phyloP scores from a whole-genome alignment of 108 stramenopile species.

The Cyclostephanos tholiformis region DNA sequence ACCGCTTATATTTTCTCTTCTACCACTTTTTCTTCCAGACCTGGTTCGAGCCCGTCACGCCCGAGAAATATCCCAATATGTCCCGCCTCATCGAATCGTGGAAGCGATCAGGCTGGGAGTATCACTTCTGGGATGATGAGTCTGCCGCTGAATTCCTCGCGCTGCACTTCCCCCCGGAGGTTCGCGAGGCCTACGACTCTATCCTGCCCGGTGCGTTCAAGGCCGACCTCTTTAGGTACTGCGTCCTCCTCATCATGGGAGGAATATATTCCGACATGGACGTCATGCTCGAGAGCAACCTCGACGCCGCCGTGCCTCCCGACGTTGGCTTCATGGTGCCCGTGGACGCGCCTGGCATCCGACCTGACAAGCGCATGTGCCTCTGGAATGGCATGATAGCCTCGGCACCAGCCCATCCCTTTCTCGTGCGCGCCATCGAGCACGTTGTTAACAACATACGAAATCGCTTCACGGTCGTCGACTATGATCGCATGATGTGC shows the following conservation, averaged over 20 bases:
- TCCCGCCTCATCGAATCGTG: slow-evolving; percentile 63
- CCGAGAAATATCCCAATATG: slow-evolving; percentile 74
- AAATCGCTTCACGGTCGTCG: slow-evolving; percentile 72
- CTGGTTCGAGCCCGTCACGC: slow-evolving; percentile 66
- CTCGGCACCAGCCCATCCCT: slow-evolving; percentile 65
- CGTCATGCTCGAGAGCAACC: slow-evolving; percentile 62
- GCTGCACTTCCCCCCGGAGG: slow-evolving; percentile 65
- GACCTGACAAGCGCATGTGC: slow-evolving; percentile 49
- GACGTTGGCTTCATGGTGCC: slow-evolving; percentile 70
- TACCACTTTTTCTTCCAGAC: slow-evolving; percentile 36
- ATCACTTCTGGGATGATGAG: slow-evolving; percentile 65
- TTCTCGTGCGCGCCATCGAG: slow-evolving; percentile 52
- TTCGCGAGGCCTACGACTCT: slow-evolving; percentile 61
- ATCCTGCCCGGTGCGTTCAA: slow-evolving; percentile 59
- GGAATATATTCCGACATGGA: slow-evolving; percentile 77
- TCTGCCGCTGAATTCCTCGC: slow-evolving; percentile 55
- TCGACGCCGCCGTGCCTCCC: slow-evolving; percentile 54
- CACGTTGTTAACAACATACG: slow-evolving; percentile 72
- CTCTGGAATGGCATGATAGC: slow-evolving; percentile 77
- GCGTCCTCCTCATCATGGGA: slow-evolving; percentile 66
- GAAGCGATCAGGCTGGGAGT: slow-evolving; percentile 64
- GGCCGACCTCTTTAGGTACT: slow-evolving; percentile 75
- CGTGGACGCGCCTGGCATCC: slow-evolving; percentile 57
- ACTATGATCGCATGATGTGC: slow-evolving; percentile 67
- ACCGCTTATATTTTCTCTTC: background rate